Evolutionary conservation across 495 filamentous ascomycete genomes (phyloP).

Genomic region (Cercophora scortea): DNA sequence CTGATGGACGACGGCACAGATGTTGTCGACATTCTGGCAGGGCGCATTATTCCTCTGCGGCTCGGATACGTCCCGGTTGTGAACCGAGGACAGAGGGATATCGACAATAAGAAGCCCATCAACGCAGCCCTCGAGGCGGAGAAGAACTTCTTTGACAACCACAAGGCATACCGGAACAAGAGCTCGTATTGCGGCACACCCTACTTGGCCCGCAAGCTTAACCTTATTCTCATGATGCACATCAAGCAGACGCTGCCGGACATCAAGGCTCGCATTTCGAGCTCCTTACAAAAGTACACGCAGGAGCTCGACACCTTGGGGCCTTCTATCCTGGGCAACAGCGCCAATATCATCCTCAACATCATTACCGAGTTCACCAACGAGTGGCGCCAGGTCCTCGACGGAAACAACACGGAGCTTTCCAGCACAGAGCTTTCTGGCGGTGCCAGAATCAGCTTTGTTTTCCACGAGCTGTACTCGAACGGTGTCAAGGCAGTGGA

Average conservation of each 20-base stretch:
- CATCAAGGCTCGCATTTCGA: constrained; percentile 91
- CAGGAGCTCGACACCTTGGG: constrained; percentile 76
- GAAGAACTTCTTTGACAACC: constrained; percentile 96
- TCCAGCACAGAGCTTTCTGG: constrained; percentile 92
- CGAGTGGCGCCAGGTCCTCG: constrained; percentile 91
- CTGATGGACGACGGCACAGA: constrained; percentile 99
- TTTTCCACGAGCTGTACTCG: constrained; percentile 96
- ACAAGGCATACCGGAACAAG: constrained; percentile 98
- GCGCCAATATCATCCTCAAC: constrained; percentile 89
- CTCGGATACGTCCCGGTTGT: constrained; percentile 98
- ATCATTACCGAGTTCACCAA: constrained; percentile 99
- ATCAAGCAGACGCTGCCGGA: constrained; percentile 99
- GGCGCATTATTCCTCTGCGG: constrained; percentile 91
- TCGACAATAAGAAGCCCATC: constrained; percentile 93
- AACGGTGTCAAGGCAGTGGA: constrained; percentile 98
- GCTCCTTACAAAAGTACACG: constrained; percentile 86
- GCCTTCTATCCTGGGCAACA: constrained; percentile 94
- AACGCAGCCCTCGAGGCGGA: constrained; percentile 89
- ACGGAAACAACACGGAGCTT: constrained; percentile 92
- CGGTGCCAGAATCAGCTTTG: constrained; percentile 97
- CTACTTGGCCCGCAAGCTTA: constrained; percentile 92
- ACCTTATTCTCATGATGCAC: constrained; percentile 99
- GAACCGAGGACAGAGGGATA: constrained; percentile 97
- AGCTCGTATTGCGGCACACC: constrained; percentile 97
- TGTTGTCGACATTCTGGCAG: constrained; percentile 97